Evolutionary conservation across 2,329 filamentous ascomycete genomes (phyloP).

Genomic region (Nothomitra cinnamomea): DNA sequence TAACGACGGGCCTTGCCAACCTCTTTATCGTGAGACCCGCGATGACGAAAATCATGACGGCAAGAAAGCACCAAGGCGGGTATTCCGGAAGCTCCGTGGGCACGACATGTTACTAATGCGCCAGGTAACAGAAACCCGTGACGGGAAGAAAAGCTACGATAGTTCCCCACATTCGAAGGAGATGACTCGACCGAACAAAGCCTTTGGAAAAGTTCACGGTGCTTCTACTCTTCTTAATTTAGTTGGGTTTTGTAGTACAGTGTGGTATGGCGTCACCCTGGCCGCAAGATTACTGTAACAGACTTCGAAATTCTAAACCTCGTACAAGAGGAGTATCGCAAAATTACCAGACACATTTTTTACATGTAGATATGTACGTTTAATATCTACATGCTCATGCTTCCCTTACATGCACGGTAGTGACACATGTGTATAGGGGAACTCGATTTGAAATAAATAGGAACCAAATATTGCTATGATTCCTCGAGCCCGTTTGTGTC

Average conservation of each 20-base stretch:
- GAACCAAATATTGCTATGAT: neutral
- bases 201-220: conserved; percentile 66
- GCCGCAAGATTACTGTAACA: conserved; percentile 39
- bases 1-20: conserved; percentile 56
- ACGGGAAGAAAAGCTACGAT: conserved; percentile 78
- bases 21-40: conserved; percentile 53
- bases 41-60: conserved; percentile 56
- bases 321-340: too few relatives aligned
- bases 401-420: too few relatives aligned
- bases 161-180: conserved; percentile 62
- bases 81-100: conserved; percentile 4
- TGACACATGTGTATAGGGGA: neutral
- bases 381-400: too few relatives aligned
- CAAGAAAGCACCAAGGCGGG: conserved; percentile 64
- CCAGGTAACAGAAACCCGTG: conserved; percentile 48
- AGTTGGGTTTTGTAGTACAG: conserved; percentile 45
- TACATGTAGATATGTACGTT: too few relatives aligned
- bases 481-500: too few relatives aligned
- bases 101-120: neutral
- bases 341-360: too few relatives aligned
- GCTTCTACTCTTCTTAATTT: conserved; percentile 68
- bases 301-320: conserved; percentile 6
- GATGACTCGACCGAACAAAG: conserved; percentile 66
- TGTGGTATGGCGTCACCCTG: conserved; percentile 66
- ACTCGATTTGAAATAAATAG: too few relatives aligned